A percentile compares a stretch with the other conserved stretches of the same genome.
Conservation (phyloP, 73 alveolate species). For the Symbiodinium natans region DNA sequence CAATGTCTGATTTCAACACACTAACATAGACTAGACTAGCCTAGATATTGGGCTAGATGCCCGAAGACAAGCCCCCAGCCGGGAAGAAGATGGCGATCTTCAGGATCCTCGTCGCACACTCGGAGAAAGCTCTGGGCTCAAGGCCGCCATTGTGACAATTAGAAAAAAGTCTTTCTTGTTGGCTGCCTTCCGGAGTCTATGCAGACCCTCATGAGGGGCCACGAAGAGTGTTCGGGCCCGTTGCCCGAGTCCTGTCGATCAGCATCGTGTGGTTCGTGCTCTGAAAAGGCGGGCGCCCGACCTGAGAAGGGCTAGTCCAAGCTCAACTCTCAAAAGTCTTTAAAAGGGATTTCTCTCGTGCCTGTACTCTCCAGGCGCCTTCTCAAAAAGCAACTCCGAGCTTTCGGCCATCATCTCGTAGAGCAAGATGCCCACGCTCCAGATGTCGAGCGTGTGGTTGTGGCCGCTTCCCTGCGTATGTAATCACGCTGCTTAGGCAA, state of each 20-base stretch:
- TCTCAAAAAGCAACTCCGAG: background rate
- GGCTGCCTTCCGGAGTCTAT: no score
- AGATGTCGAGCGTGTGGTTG: conserved; percentile 65
- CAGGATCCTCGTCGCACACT: conserved; percentile 39
- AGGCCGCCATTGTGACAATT: no score
- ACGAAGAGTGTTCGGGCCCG: no score
- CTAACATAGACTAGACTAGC: background rate
- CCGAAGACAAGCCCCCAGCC: conserved; percentile 5
- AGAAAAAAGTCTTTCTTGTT: no score
- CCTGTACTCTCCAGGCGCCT: no score
- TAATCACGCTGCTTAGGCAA: background rate
- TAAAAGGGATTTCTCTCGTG: no score
- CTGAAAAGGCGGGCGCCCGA: conserved; percentile 85
- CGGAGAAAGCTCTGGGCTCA: background rate
- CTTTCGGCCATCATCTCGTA: conserved; percentile 46
- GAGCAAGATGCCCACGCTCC: conserved; percentile 82
- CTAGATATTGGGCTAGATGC: background rate
- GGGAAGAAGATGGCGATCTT: conserved; percentile 72
- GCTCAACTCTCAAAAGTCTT: no score
- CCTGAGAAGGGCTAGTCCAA: background rate
- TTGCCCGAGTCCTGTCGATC: conserved; percentile 39
- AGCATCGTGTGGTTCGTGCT: conserved; percentile 79
- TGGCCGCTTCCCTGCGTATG: conserved; percentile 60
- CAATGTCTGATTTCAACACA: background rate
- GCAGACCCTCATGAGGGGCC: no score